phyloP scores from a whole-genome alignment of 73 alveolate species.

The Tetrahymena malaccensis region DNA sequence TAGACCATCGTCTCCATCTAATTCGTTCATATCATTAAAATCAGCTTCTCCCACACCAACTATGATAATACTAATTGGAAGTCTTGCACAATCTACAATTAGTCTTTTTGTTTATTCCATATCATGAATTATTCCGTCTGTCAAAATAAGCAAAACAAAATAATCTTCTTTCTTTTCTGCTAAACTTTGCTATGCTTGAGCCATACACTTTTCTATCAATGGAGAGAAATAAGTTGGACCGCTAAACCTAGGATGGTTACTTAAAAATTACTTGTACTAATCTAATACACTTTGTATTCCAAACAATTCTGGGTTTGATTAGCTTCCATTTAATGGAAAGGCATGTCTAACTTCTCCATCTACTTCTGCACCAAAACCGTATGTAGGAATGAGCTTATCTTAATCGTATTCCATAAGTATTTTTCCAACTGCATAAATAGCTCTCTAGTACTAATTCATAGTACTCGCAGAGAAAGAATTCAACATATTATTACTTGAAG shows the following conservation, averaged over 20 bases:
- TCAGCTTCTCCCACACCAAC: slow-evolving; percentile 55
- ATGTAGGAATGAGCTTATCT: slow-evolving; percentile 71
- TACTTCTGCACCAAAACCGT: slow-evolving; percentile 75
- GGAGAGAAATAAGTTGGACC: slow-evolving; percentile 35
- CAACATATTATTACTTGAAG: neutral
- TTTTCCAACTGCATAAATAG: slow-evolving; percentile 57
- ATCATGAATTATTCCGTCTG: slow-evolving; percentile 31
- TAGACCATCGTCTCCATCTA: slow-evolving; percentile 34
- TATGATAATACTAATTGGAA: slow-evolving; percentile 41
- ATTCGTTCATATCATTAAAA: slow-evolving; percentile 33
- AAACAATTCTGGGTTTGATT: slow-evolving; percentile 42
- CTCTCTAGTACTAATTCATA: slow-evolving; percentile 60
- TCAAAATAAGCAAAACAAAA: slow-evolving; percentile 1
- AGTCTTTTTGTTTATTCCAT: slow-evolving; percentile 3
- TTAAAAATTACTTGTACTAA: neutral
- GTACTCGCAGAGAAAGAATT: neutral
- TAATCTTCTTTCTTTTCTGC: slow-evolving; percentile 3
- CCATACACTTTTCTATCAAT: slow-evolving; percentile 2
- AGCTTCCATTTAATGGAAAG: slow-evolving; percentile 59
- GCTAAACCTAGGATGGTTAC: neutral
- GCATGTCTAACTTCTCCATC: slow-evolving; percentile 49
- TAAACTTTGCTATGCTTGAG: slow-evolving; percentile 2
- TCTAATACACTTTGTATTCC: neutral
- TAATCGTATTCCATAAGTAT: slow-evolving; percentile 71
- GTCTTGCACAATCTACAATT: slow-evolving; percentile 25